These are phyloP conservation scores for Parmelia sp. DNA, from an alignment of 495 filamentous ascomycete genomes.

Conservation along the genomic window DNA sequence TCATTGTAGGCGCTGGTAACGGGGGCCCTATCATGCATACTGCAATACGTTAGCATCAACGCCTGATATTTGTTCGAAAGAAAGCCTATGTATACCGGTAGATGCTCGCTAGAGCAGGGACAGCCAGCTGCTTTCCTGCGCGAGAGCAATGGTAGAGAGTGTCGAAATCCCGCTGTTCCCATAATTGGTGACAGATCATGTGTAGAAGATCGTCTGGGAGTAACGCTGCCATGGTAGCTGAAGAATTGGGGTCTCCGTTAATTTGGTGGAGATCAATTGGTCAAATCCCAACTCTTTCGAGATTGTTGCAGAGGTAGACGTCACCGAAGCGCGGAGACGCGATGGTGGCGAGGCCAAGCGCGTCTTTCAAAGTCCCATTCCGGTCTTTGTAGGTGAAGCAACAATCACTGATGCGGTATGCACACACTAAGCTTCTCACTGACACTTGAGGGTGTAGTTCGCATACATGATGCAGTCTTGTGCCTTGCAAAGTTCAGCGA, in stretches of 20 bases:
- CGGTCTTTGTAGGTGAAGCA: neutral
- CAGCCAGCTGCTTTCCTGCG: conserved; percentile 45
- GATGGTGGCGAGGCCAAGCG: conserved; percentile 3
- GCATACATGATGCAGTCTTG: conserved; percentile 73
- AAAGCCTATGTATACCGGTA: conserved; percentile 47
- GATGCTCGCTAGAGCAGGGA: conserved; percentile 52
- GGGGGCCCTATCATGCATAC: conserved; percentile 38
- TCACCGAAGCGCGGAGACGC: conserved; percentile 19
- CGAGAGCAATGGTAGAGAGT: conserved; percentile 52
- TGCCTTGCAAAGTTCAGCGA: conserved; percentile 93
- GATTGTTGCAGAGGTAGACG: neutral
- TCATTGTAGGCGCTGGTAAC: conserved; percentile 36
- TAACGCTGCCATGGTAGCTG: conserved; percentile 24
- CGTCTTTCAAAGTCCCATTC: neutral
- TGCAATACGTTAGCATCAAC: conserved; percentile 18
- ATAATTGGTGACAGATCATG: conserved; percentile 53
- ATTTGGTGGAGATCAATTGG: conserved; percentile 9
- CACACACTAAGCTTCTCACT: conserved; percentile 72
- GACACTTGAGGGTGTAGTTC: conserved; percentile 62
- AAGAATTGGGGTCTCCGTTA: neutral
- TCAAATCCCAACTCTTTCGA: conserved; percentile 17
- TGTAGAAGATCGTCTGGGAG: conserved; percentile 57
- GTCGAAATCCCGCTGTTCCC: conserved; percentile 44
- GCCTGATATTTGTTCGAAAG: neutral
- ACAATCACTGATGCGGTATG: conserved; percentile 40